phyloP scores from a whole-genome alignment of 371 early-diverging fungal genomes.

The Mortierella sp. region DNA sequence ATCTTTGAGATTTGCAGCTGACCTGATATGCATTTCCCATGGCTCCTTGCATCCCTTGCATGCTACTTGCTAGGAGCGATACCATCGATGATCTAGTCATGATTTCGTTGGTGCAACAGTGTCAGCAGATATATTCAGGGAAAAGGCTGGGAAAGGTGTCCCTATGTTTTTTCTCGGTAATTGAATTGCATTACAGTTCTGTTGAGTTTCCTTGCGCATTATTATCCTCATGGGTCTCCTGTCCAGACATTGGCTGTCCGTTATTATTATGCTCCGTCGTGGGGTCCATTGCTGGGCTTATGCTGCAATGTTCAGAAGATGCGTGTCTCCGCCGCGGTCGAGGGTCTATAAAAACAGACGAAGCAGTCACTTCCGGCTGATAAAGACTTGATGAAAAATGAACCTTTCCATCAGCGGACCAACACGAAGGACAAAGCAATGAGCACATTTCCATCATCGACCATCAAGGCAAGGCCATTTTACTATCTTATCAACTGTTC shows the following conservation, averaged over 20 bases:
- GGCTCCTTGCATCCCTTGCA: conserved; percentile 43
- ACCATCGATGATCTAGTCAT: conserved; percentile 35
- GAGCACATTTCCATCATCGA: conserved; percentile 54
- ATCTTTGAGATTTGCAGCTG: too few relatives aligned
- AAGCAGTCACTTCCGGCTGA: neutral
- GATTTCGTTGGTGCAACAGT: too few relatives aligned
- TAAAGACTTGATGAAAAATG: too few relatives aligned
- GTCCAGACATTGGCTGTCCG: neutral
- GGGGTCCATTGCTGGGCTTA: conserved; percentile 7
- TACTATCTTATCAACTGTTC: too few relatives aligned
- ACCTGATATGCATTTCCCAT: conserved; percentile 51
- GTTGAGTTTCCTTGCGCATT: conserved; percentile 1
- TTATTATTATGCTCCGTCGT: neutral
- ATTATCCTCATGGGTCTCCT: neutral
- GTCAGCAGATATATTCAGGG: too few relatives aligned
- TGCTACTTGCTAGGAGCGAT: conserved; percentile 21
- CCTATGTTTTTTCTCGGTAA: neutral
- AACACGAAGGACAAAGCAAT: conserved; percentile 11
- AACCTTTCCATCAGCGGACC: neutral
- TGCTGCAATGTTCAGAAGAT: neutral
- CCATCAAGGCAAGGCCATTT: conserved; percentile 46
- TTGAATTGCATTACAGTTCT: conserved; percentile 20
- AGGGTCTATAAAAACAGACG: neutral
- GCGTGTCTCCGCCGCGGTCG: neutral
- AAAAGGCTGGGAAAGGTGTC: too few relatives aligned